A percentile compares a stretch with the other conserved stretches of the same genome.
phyloP scores from a whole-genome alignment of 345 rosid species.

The Odontarrhena argentea region DNA sequence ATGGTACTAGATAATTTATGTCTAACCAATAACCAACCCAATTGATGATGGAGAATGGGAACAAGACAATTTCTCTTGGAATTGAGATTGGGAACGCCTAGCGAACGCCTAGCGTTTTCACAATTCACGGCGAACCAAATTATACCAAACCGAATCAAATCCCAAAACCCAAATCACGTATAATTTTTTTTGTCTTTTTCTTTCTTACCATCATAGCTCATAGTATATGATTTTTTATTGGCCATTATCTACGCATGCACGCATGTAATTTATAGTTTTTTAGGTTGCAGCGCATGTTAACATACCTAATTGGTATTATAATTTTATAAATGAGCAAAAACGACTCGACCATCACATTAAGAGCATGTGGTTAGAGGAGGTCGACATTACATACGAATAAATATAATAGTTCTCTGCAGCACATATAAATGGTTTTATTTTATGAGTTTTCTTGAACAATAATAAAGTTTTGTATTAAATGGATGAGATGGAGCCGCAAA shows the following conservation, averaged over 20 bases:
- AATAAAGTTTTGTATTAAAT: conserved; percentile 28
- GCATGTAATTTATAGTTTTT: conserved; percentile 7
- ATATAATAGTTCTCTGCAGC: conserved; percentile 25
- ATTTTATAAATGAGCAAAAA: conserved; percentile 36
- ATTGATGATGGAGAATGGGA: too few species aligned
- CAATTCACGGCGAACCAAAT: too few species aligned
- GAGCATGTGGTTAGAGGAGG: conserved; percentile 36
- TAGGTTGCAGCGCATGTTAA: conserved; percentile 13
- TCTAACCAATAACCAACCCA: too few species aligned
- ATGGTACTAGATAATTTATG: too few species aligned
- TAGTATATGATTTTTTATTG: neutral
- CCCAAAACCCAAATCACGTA: neutral
- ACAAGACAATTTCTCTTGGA: too few species aligned
- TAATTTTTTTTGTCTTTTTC: neutral
- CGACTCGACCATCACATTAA: conserved; percentile 31
- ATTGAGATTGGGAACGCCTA: too few species aligned
- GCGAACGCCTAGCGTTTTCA: too few species aligned
- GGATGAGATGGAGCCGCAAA: conserved; percentile 39
- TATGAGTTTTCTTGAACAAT: conserved; percentile 25
- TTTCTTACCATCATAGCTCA: neutral
- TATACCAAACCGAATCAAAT: too few species aligned
- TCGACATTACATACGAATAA: conserved; percentile 23
- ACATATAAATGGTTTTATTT: conserved; percentile 5
- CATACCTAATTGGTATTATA: neutral
- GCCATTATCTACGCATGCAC: conserved; percentile 34